Evolutionary conservation across 2,329 filamentous ascomycete species (phyloP), one percentile per base, ranked within the genome.

Genomic region (Hypoxylon sp.): DNA sequence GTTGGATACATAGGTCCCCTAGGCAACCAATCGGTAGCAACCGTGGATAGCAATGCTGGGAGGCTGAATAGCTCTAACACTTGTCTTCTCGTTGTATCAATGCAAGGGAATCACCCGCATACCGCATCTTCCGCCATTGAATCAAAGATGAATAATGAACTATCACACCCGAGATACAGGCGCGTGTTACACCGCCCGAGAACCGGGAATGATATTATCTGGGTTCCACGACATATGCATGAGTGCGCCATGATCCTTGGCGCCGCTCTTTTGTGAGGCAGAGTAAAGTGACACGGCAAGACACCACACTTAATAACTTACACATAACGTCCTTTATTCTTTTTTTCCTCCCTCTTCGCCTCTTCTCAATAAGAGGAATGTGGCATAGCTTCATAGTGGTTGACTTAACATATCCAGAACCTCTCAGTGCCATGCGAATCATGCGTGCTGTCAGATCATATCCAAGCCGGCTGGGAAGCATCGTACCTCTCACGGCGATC

Each of bases 181-280:
- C 17, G 1, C 9, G 3, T n/a, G 38, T 43, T 43, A 21, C 38
- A 43, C 38, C 19, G 2, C 17, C 34, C 38, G 17, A 17, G 7
- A 43, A 43, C 38, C 38, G 38, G 17, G 17, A 43, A 43, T 3
- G 9, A 43, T 9, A 17, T 7, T 41, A 41, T 19, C 36, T 41
- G n/a, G 36, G 36, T 41, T 41, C 36, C 36, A 41, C 36, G 36
- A 17, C 36, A 41, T 41, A 41, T 41, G 36, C 36, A 41, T 9
- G 36, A 41, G n/a, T 41, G 36, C 36, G 36, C 36, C 36, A 41
- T 17, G 13, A n/a, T 30, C 13, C 34, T 36, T 36, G 34, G 13
- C 34, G 34, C 34, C 5, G 14, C 11, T 14, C 14, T 17, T 41
- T 17, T 6, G 19, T n/a, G 38, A 41, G 38, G 38, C 28, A 30